phyloP scores from a whole-genome alignment of 75 land plant genomes.

The Azolla pinnata region DNA sequence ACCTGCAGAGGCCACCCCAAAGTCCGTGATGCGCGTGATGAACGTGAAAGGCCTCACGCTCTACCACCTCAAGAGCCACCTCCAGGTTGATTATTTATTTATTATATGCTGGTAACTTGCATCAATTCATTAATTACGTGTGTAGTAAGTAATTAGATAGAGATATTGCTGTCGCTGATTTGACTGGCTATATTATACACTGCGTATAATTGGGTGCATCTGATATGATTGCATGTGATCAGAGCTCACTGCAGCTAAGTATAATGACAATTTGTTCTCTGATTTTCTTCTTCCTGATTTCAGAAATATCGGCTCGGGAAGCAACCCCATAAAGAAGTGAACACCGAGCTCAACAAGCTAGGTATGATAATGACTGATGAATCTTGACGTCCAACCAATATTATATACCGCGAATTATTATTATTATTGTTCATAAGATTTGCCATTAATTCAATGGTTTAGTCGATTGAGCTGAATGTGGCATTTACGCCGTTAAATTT shows the following conservation, averaged over 20 bases:
- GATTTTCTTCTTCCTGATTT: no score
- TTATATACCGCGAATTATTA: neutral
- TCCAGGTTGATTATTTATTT: slow-evolving; percentile 45
- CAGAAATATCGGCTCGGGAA: slow-evolving; percentile 49
- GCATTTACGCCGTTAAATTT: neutral
- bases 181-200: no score
- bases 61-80: slow-evolving; percentile 92
- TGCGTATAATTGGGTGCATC: no score
- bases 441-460: neutral
- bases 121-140: no score
- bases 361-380: neutral
- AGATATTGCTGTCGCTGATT: no score
- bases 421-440: neutral
- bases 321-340: slow-evolving; percentile 40
- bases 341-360: slow-evolving; percentile 3
- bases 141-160: no score
- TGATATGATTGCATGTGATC: no score
- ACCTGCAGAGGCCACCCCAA: slow-evolving; percentile 82
- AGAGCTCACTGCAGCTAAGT: no score
- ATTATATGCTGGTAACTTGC: no score
- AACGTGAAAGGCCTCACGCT: slow-evolving; percentile 91
- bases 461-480: neutral
- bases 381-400: neutral
- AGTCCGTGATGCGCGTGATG: slow-evolving; percentile 96
- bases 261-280: no score